Base-by-base conservation (phyloP, 176 grass and related monocot species). In the Ananas comosus region DNA sequence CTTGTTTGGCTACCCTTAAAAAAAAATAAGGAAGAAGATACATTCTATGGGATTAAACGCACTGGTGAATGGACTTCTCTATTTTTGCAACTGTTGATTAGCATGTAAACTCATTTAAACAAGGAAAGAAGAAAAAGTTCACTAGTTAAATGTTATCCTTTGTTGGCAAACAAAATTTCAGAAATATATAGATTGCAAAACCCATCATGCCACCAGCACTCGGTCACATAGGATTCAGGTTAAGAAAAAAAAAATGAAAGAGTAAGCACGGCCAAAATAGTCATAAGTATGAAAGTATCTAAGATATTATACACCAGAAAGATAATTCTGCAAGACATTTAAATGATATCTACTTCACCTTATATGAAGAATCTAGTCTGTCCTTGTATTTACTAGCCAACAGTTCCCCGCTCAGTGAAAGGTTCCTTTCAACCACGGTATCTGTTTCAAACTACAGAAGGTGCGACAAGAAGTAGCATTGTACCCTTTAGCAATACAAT, bases 301-400 rank as follows among this genome's bases (percentile, higher is more conserved):
- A 74, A 73, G 7, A 9, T 48, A 83, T 50, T n/a, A 68, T 1
- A 24, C 25, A 12, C 54, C 63, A 51, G 11, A 53, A 70, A 66
- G 22, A 9, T 59, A 16, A 59, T 59, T 42, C 33, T 7, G 33
- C 33, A 42, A 42, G 33, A 59, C 19, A 59, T 61, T 48, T 70
- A 74, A 6, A 42, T 42, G 4, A 42, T 78, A 67, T 53, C 74
- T 71, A 70, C 83, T 77, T 83, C 63, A 92, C 93, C 82, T 85
- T 89, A 68, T 90, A 96, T 58, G 93, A 79, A 52, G 70, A 51
- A 28, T 87, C 86, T 66, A 96, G 74, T 16, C 68, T 89, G 80
- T 87, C 89, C 74, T 92, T 96, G 74, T 85, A 96, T 66, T 89
- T 96, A 42, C 88, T 88, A 51, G 89, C 74, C 79, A 96, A 77